Percentiles rank a stretch among this genome's conserved stretches.
These are phyloP conservation scores for Allium sativum DNA, from an alignment of 106 monocot genomes.

Conservation along the genomic window DNA sequence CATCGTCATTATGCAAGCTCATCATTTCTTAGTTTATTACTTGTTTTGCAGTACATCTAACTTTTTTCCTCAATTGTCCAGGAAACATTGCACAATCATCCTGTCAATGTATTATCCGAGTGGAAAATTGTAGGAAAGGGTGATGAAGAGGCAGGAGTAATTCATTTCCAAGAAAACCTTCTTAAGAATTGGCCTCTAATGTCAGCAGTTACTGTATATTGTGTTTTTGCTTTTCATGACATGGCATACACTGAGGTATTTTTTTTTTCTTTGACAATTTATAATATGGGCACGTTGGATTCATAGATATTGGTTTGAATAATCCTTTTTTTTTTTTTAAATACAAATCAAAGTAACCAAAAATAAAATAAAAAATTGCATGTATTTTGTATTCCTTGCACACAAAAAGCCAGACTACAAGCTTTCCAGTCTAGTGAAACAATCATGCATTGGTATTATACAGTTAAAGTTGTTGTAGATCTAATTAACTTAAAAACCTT, in stretches of 20 bases:
- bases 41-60: neutral
- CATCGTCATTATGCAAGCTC: neutral
- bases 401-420: neutral
- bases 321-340: neutral
- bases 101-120: constrained; percentile 7
- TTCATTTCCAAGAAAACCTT: constrained; percentile 14
- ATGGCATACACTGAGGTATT: constrained; percentile 70
- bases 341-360: no score
- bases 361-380: neutral
- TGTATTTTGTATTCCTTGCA: neutral
- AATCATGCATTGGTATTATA: neutral
- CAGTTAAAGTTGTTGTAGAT: no score
- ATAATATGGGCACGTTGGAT: neutral
- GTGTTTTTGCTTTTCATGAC: constrained; percentile 70
- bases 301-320: neutral
- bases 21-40: neutral
- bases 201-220: constrained; percentile 50
- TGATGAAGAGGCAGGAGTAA: neutral
- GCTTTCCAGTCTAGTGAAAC: neutral
- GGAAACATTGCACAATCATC: constrained; percentile 43
- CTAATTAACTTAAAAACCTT: no score
- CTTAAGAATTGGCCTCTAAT: constrained; percentile 69
- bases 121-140: constrained; percentile 1
- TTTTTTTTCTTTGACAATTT: neutral
- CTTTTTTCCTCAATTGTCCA: constrained; percentile 3